Evolutionary conservation across 192 early-diverging fungal genomes (phyloP).

Genomic region (Coemansia sp.): DNA sequence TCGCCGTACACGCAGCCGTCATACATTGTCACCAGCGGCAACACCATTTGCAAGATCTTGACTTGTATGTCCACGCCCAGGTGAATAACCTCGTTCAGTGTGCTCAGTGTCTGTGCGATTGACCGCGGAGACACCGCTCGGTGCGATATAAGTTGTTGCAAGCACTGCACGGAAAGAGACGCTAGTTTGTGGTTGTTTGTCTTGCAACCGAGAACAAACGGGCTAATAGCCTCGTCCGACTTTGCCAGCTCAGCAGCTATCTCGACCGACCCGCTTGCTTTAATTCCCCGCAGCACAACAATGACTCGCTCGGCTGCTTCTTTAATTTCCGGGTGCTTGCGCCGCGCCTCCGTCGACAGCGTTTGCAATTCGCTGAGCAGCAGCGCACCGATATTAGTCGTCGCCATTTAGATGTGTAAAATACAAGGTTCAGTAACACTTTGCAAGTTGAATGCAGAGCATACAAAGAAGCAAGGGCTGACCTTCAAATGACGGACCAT

Average conservation of each 20-base stretch:
- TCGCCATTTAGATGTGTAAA: constrained; percentile 18
- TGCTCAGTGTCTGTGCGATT: constrained; percentile 64
- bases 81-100: constrained; percentile 67
- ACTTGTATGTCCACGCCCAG: constrained; percentile 85
- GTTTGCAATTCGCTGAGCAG: constrained; percentile 79
- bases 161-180: constrained; percentile 77
- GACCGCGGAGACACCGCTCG: constrained; percentile 49
- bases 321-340: constrained; percentile 94
- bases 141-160: constrained; percentile 60
- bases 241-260: constrained; percentile 66
- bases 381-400: constrained; percentile 41
- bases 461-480: neutral
- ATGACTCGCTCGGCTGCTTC: constrained; percentile 69
- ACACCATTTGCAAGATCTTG: constrained; percentile 87
- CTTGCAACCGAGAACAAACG: constrained; percentile 85
- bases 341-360: constrained; percentile 82
- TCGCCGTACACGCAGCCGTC: constrained; percentile 69
- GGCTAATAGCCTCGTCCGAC: constrained; percentile 75
- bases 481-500: neutral
- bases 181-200: constrained; percentile 80
- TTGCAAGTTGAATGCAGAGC: neutral
- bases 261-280: constrained; percentile 32
- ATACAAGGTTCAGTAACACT: constrained; percentile 5
- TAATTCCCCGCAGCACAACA: constrained; percentile 54
- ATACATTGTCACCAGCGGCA: constrained; percentile 87